These are phyloP conservation scores for Pseudoturritis turrita DNA, from an alignment of 345 rosid genomes.

Conservation along the genomic window DNA sequence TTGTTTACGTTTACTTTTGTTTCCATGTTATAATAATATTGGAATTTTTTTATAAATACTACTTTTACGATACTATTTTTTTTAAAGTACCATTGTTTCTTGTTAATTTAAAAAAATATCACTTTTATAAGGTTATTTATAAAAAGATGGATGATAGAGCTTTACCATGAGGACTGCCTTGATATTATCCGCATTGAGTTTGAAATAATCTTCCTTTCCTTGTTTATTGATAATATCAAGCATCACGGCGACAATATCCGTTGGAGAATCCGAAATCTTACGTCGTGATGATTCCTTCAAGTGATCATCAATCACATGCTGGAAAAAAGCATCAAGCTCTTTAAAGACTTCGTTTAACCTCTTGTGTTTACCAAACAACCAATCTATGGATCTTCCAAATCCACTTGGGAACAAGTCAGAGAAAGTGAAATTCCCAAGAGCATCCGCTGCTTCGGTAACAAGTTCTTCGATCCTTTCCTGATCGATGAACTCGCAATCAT, in stretches of 20 bases:
- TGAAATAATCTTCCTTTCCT: not conserved
- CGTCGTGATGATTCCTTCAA: constrained; percentile 19
- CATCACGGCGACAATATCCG: constrained; percentile 24
- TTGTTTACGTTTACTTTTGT: no score
- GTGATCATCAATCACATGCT: constrained; percentile 46
- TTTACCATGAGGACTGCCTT: constrained; percentile 19
- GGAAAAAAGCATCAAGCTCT: constrained; percentile 37
- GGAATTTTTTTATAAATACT: no score
- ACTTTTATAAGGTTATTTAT: no score
- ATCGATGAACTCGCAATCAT: constrained; percentile 3
- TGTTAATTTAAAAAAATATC: no score
- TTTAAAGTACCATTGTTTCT: no score
- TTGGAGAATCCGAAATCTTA: not conserved
- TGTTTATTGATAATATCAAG: not conserved
- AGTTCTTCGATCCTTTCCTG: not conserved
- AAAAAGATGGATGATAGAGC: no score
- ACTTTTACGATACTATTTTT: no score
- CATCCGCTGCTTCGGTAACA: not conserved
- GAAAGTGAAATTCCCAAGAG: constrained; percentile 4
- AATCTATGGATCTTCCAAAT: constrained; percentile 38
- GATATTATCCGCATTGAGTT: not conserved
- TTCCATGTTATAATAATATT: no score
- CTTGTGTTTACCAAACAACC: constrained; percentile 18
- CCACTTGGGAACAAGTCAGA: constrained; percentile 32
- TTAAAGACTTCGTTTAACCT: constrained; percentile 29